These are phyloP conservation scores for Pelargonium myrrhifolium DNA, from an alignment of 441 rosid species.

Conservation along the genomic window DNA sequence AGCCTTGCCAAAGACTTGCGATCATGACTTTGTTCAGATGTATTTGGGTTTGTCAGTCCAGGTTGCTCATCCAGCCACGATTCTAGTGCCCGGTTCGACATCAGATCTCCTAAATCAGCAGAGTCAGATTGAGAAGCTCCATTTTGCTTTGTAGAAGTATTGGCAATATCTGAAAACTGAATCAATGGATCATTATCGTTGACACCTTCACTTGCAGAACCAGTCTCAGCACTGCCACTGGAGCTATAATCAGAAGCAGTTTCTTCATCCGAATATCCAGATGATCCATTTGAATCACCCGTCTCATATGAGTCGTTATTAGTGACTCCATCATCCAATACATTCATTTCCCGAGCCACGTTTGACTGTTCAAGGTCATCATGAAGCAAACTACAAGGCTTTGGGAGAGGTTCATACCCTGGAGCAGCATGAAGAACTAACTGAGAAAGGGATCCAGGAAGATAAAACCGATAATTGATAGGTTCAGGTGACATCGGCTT, in stretches of 20 bases:
- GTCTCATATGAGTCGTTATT: constrained; percentile 25
- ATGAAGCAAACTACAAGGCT: constrained; percentile 56
- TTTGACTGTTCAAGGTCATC: constrained; percentile 37
- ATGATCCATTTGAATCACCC: constrained; percentile 37
- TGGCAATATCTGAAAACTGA: constrained; percentile 54
- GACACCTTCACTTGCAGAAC: constrained; percentile 38
- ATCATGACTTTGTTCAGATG: constrained; percentile 35
- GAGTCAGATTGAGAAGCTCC: constrained; percentile 31
- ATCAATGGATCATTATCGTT: constrained; percentile 53
- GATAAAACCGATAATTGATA: constrained; percentile 61
- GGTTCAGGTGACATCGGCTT: constrained; percentile 36
- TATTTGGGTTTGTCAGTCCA: constrained; percentile 40
- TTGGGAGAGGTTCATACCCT: constrained; percentile 95
- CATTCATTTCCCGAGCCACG: constrained; percentile 22
- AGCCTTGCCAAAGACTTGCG: constrained; percentile 62
- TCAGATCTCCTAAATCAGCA: constrained; percentile 49
- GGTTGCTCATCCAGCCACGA: constrained; percentile 87
- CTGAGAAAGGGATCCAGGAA: constrained; percentile 95
- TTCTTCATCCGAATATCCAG: constrained; percentile 59
- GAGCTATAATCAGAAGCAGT: constrained; percentile 62
- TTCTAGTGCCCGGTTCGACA: constrained; percentile 61
- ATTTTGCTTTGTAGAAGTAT: constrained; percentile 30
- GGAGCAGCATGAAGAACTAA: constrained; percentile 99
- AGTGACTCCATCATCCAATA: constrained; percentile 27
- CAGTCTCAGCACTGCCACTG: constrained; percentile 35